Evolutionary conservation across 129 eudicot species (phyloP), one percentile per base, ranked within the genome.

Genomic region (Dittrichia graveolens): DNA sequence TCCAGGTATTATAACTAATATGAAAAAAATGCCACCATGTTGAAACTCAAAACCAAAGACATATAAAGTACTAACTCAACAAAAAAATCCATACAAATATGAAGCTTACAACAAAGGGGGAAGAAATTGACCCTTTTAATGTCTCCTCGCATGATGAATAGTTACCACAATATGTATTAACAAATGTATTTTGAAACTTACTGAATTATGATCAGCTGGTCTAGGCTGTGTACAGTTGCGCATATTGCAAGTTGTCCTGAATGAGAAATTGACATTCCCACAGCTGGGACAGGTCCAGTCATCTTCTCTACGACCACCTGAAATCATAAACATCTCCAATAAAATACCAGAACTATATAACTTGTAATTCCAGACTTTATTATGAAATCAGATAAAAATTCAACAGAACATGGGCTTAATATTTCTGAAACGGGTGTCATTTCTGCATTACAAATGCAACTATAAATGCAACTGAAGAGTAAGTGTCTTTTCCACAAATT

Each of bases 211-310:
- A 77, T 89, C 96, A 77, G 98, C 96, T 69, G 98, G 98, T 74
- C 98, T 83, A 41, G 98, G 85, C 73, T 93, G 98, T 8, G 96
- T 89, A 76, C 96, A 92, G 78, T 84, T 90, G 11, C 97, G 95
- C 98, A 90, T 94, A 61, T 94, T 94, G 81, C 98, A 90, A 13
- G 93, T 90, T 55, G 98, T 94, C 77, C 98, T 82, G 53, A 94
- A 94, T 6, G 98, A 94, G 56, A 94, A 94, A 65, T 87, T 90
- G 81, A 94, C 96, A 84, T 94, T 94, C 56, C 96, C 97, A 78
- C 98, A 92, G 76, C 95, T 85, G 40, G 98, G 92, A 78, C 98
- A 92, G 60, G 96, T 92, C 98, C 98, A 92, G 78, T 92, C 98
- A 76, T 92, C 98, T 77, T 92, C 98, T 73, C 98, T 87, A 43